A percentile compares a stretch with the other conserved stretches of the same genome.
Evolutionary conservation across 192 early-diverging fungal species (phyloP).

Genomic region (Linnemannia hyalina): DNA sequence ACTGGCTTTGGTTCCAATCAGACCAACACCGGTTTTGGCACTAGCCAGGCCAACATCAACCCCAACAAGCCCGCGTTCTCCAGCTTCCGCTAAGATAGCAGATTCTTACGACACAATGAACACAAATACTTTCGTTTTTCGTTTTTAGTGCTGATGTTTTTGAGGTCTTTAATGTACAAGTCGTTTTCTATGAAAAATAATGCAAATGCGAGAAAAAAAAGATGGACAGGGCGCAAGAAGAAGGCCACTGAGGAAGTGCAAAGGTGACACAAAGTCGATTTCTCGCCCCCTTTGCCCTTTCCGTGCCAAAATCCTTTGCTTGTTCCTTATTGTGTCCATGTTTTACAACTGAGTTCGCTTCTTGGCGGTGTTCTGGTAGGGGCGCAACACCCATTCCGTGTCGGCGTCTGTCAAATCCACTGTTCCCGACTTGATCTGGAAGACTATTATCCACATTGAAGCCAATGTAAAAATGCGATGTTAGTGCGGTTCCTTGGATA

Average conservation of each 20-base stretch:
- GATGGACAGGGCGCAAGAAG: not conserved
- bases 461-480: not conserved
- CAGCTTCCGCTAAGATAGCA: conserved; percentile 12
- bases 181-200: not conserved
- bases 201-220: conserved; percentile 6
- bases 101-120: not conserved
- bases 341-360: conserved; percentile 81
- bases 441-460: conserved; percentile 66
- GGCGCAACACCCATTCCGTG: conserved; percentile 95
- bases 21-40: conserved; percentile 3
- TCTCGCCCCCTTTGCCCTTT: not conserved
- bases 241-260: not conserved
- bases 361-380: conserved; percentile 89
- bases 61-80: conserved; percentile 19
- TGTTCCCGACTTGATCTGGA: conserved; percentile 96
- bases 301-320: not conserved
- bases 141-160: not conserved
- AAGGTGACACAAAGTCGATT: not conserved
- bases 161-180: not conserved
- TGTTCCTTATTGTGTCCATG: not conserved
- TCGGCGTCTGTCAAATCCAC: conserved; percentile 95
- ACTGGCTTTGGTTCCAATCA: conserved; percentile 3
- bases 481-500: not conserved
- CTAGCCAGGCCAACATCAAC: not conserved
- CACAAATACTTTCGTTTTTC: not conserved